Percentiles rank a stretch among this genome's conserved stretches.
phyloP scores from a whole-genome alignment of 441 rosid species.

The Bocquillonia castaneifolia region DNA sequence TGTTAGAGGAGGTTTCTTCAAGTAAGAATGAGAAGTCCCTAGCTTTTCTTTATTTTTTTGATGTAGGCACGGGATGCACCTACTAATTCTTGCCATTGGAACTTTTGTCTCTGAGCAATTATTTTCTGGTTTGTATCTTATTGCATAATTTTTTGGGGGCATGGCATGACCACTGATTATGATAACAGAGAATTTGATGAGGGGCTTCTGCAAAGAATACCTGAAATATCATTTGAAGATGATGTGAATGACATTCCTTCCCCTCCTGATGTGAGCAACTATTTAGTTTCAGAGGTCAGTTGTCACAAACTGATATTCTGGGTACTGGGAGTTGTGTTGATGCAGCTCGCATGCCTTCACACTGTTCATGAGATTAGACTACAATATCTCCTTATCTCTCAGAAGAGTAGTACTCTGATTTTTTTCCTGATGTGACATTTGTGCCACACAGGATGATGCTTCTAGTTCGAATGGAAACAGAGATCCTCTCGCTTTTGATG shows the following conservation, averaged over 20 bases:
- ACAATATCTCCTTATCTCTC: background rate
- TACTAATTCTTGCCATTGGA: conserved; percentile 9
- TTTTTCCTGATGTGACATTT: conserved; percentile 20
- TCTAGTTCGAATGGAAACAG: conserved; percentile 59
- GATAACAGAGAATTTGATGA: conserved; percentile 87
- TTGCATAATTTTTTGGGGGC: conserved; percentile 14
- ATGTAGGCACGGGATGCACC: background rate
- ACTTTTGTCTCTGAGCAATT: conserved; percentile 9
- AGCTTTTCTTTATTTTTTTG: background rate
- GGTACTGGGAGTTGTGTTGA: background rate
- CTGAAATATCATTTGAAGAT: conserved; percentile 77
- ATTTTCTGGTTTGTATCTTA: conserved; percentile 13
- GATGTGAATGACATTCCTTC: conserved; percentile 59
- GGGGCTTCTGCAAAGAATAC: conserved; percentile 67
- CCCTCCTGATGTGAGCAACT: conserved; percentile 94
- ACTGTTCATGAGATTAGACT: background rate
- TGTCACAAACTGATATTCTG: conserved; percentile 4
- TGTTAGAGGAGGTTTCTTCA: conserved; percentile 95
- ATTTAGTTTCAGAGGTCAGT: conserved; percentile 88
- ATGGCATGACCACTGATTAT: conserved; percentile 28
- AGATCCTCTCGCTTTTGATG: conserved; percentile 69
- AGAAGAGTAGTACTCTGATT: background rate
- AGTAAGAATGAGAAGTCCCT: conserved; percentile 44
- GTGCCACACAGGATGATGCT: conserved; percentile 61
- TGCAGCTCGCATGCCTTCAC: background rate